Base-by-base conservation (phyloP, 805 yeast species). In the Jamesozyma rosinii region DNA sequence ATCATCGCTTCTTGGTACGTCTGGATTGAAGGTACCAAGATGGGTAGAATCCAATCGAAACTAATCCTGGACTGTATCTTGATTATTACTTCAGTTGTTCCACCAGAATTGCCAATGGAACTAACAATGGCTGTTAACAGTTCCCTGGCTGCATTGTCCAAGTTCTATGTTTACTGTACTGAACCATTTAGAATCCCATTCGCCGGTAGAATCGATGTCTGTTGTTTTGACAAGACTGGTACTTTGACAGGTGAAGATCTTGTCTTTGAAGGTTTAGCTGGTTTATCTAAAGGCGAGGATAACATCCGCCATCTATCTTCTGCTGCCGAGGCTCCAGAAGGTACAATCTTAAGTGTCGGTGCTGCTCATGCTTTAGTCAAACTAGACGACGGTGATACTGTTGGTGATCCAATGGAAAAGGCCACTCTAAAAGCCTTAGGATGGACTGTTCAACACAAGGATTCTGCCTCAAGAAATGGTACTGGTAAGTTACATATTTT, bases 361-460 rank as follows among this genome's bases (percentile, higher is more conserved):
- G 81, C 97, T 44, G 96, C 95, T 30, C 98, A 92, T 64, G 97
- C 98, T 24, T 74, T 92, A 51, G 98, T 92, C 22, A 79, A 81
- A 57, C 72, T 92, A 47, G 97, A 92, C 56, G 95, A 89, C 61
- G 98, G 97, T 54, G 97, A 92, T 49, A 77, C 89, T 53, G 98
- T 92, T 48, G 98, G 98, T 66, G 98, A 92, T 60, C 97, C 98
- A 49, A 90, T 92, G 97, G 98, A 92, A 68, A 87, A 88, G 66
- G 96, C 94, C 22, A 92, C 98, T 42, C 71, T 92, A 54, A 81
- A 79, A 52, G 90, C 95, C 35, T 76, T 92, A 45, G 78, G 79
- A 26, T 92, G 97, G 96, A 71, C 70, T 34, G 82, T 92, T 49
- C 85, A 83, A 42, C 74, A 72, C 44, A 84, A 87, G 51, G 95